Evolutionary conservation across 2,329 filamentous ascomycete genomes (phyloP).

Genomic region (Trichoderma simmonsii): DNA sequence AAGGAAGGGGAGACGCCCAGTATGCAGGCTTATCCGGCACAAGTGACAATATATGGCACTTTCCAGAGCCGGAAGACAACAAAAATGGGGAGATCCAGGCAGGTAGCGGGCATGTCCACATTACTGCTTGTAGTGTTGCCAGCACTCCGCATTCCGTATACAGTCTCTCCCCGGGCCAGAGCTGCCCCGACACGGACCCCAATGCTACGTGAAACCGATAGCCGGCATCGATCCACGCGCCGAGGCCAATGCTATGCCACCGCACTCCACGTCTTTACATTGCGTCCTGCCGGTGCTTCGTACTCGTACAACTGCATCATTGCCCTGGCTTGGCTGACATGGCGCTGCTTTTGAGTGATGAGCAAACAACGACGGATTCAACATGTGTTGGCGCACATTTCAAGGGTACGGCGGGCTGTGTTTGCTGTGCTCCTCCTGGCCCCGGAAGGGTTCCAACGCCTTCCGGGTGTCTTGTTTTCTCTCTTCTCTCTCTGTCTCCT

Average conservation of each 20-base stretch:
- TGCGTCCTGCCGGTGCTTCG: background rate
- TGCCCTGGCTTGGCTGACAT: background rate
- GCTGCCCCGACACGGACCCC: conserved; percentile 2
- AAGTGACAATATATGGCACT: background rate
- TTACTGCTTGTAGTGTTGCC: background rate
- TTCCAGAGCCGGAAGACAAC: background rate
- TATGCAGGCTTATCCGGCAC: background rate
- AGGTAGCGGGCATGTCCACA: background rate
- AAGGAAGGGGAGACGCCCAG: background rate
- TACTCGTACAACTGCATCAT: background rate
- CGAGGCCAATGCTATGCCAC: background rate
- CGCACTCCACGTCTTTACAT: background rate
- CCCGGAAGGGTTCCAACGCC: background rate
- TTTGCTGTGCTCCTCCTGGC: background rate
- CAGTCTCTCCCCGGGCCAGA: background rate
- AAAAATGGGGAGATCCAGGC: background rate
- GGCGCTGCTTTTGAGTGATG: background rate
- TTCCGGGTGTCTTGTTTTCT: background rate
- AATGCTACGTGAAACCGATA: conserved; percentile 4
- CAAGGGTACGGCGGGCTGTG: background rate
- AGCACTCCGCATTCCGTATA: conserved; percentile 1
- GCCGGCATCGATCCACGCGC: conserved; percentile 5
- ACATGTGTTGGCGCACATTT: background rate
- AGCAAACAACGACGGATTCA: background rate
- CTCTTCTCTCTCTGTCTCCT: background rate